Evolutionary conservation across 2,329 filamentous ascomycete genomes (phyloP).

Genomic region (Ascochyta fabae): DNA sequence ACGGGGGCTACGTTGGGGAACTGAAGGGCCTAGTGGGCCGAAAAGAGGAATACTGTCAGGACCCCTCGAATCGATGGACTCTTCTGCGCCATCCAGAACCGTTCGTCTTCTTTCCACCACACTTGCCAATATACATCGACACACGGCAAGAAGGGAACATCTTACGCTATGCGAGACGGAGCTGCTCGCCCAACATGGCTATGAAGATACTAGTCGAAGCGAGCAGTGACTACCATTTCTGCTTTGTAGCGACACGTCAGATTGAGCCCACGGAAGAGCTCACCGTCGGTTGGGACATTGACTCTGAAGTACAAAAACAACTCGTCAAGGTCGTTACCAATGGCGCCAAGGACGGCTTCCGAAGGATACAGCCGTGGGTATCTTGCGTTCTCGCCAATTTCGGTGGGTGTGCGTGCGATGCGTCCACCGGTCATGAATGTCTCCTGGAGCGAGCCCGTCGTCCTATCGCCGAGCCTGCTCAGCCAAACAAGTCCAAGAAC

Average conservation of each 20-base stretch:
- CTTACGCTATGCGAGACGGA: conserved; percentile 88
- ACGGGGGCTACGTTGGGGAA: conserved; percentile 68
- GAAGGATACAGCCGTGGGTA: conserved; percentile 70
- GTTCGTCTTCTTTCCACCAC: conserved; percentile 74
- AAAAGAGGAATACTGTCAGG: conserved; percentile 55
- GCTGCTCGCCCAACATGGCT: conserved; percentile 87
- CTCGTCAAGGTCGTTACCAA: conserved; percentile 68
- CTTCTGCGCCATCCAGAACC: conserved; percentile 58
- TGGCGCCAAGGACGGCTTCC: conserved; percentile 65
- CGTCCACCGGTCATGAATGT: conserved; percentile 44
- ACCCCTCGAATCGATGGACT: conserved; percentile 56
- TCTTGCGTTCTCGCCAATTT: conserved; percentile 76
- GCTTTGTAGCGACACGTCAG: conserved; percentile 81
- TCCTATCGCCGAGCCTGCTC: conserved; percentile 34
- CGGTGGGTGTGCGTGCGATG: conserved; percentile 77
- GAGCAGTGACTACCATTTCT: conserved; percentile 78
- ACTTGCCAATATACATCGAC: conserved; percentile 90
- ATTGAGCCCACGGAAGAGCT: conserved; percentile 78
- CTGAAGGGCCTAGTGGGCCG: conserved; percentile 66
- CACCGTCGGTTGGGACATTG: conserved; percentile 65
- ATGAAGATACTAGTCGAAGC: conserved; percentile 85
- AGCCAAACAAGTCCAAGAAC: conserved; percentile 50
- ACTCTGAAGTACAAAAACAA: conserved; percentile 58
- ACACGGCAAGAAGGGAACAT: conserved; percentile 85
- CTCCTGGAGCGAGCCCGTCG: conserved; percentile 46